Base-by-base conservation (phyloP, 495 filamentous ascomycete species). In the Hyaloscypha variabilis region DNA sequence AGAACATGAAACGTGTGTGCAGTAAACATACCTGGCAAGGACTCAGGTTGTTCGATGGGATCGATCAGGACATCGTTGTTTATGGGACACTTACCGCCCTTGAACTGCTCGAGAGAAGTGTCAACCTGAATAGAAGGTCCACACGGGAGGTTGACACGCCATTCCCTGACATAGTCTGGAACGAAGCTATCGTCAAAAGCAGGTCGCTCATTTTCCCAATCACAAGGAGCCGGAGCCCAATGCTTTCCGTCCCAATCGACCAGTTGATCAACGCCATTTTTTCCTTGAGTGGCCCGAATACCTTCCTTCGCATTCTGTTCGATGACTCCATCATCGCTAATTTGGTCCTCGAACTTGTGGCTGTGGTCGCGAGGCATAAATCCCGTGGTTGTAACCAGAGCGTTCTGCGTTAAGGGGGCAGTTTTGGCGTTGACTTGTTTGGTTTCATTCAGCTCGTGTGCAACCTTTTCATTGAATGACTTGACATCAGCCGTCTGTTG, bases 21-120 rank as follows among this genome's bases (percentile, higher is more conserved):
- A 56, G 65, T 31, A 67, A 55, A 21, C 51, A 42, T 69, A 71
- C 67, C 60, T 59, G 72, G 46, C 71, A 70, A 34, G 24, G 64
- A 55, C 50, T 63, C 23, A 51, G 73, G 54, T 60, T 69, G 30
- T 49, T 53, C 11, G 65, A 74, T 23, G 6, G 53, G 53, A 3
- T 42, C n/a, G 13, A 36, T 29, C 11, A 62, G 49, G 2, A n/a
- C 11, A 28, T 29, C 54, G 21, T 68, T 63, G 19, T 46, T 59
- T 17, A 63, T n/a, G 30, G 55, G 26, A 19, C 21, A 13, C 8
- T 63, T 21, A 2, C 53, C 66, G 3, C 8, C 8, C 13, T 19
- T 23, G 29, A 68, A 68, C 25, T 62, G 36, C 4, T 25, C 19
- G 11, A 19, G 13, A 26, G 50, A 25, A 11, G n/a, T 61, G 53